A percentile compares a stretch with the other conserved stretches of the same genome.
Evolutionary conservation across 1,284 basidiomycete genomes (phyloP).

Genomic region (Heterobasidion occidentale): DNA sequence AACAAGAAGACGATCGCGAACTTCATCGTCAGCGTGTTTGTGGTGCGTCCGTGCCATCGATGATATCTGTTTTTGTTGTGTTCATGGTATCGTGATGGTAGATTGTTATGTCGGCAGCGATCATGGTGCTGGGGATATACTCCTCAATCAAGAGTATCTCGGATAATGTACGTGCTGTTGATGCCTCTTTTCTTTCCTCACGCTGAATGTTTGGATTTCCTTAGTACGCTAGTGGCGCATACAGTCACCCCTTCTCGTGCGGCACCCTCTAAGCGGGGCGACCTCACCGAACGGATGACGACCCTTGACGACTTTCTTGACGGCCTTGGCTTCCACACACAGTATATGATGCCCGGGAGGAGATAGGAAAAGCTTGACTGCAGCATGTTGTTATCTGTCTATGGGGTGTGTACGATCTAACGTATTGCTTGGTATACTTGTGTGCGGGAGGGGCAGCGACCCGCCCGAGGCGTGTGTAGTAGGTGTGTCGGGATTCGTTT

Average conservation of each 20-base stretch:
- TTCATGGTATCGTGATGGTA: background rate
- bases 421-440: too few relatives aligned
- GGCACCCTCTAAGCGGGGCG: background rate
- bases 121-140: conserved; percentile 7
- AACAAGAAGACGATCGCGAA: background rate
- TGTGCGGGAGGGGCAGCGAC: too few relatives aligned
- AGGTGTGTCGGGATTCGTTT: too few relatives aligned
- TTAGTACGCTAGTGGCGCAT: conserved; percentile 1
- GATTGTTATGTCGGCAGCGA: conserved; percentile 4
- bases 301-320: too few relatives aligned
- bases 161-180: conserved; percentile 1
- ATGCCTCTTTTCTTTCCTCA: background rate
- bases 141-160: conserved; percentile 3
- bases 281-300: too few relatives aligned
- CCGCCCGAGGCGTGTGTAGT: too few relatives aligned
- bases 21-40: conserved; percentile 2
- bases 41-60: background rate
- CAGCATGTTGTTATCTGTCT: too few relatives aligned
- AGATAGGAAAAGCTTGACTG: too few relatives aligned
- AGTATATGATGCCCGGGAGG: too few relatives aligned
- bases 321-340: too few relatives aligned
- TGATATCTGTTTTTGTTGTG: background rate
- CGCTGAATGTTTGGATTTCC: background rate
- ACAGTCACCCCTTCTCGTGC: conserved; percentile 4
- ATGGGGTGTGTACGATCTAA: too few relatives aligned